phyloP scores from a whole-genome alignment of 225 moss, liverwort and hornwort species.

The Ulota crispa region DNA sequence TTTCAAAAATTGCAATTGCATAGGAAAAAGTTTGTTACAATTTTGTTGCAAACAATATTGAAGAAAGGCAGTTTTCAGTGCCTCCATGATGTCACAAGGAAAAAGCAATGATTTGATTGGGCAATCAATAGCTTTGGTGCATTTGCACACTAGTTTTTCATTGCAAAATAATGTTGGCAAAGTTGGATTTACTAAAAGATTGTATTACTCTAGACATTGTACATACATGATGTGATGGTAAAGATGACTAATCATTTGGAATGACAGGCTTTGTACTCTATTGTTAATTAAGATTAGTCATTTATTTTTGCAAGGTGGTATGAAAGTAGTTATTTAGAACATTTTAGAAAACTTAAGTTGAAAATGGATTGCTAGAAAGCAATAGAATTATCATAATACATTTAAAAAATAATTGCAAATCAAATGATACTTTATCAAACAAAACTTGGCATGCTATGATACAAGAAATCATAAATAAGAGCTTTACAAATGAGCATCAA shows the following conservation, averaged over 20 bases:
- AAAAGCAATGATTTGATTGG: not conserved
- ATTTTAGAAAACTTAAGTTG: too few species aligned
- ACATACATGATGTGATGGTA: not conserved
- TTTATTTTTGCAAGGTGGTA: not conserved
- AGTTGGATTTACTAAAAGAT: not conserved
- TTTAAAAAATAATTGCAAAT: not conserved
- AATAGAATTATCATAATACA: not conserved
- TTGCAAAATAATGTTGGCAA: not conserved
- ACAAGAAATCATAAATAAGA: too few species aligned
- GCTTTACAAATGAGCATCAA: too few species aligned
- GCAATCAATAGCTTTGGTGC: not conserved
- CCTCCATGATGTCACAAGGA: not conserved
- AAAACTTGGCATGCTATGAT: too few species aligned
- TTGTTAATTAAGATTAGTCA: not conserved
- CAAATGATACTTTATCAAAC: too few species aligned
- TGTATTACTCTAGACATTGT: not conserved
- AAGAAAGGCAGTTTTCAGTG: not conserved
- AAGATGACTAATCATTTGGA: not conserved
- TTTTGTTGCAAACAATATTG: not conserved
- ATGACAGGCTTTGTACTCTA: not conserved
- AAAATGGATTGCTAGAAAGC: too few species aligned
- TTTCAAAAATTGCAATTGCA: not conserved
- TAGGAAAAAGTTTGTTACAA: not conserved
- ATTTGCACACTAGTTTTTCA: not conserved
- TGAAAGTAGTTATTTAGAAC: too few species aligned